Evolutionary conservation across 495 filamentous ascomycete species (phyloP).

Genomic region (Aspergillus carlsbadensis): DNA sequence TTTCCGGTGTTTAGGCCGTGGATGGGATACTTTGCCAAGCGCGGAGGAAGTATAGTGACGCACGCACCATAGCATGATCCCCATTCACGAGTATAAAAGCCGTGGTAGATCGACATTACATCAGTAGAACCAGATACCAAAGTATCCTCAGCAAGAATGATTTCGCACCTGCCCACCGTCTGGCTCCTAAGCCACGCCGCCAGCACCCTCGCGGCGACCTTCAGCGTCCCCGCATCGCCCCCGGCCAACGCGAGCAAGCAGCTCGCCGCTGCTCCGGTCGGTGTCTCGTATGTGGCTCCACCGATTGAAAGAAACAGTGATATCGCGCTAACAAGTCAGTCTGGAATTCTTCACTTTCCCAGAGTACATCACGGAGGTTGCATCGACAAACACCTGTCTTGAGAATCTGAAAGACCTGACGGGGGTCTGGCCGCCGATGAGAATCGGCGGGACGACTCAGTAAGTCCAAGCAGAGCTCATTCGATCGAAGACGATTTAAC

Average conservation of each 20-base stretch:
- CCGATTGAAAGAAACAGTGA: neutral
- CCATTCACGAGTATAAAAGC: no score
- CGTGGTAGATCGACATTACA: no score
- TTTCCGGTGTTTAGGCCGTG: no score
- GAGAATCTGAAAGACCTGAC: constrained; percentile 53
- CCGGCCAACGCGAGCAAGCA: constrained; percentile 9
- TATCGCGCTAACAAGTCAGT: constrained; percentile 16
- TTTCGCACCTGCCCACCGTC: neutral
- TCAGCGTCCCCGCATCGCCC: constrained; percentile 7
- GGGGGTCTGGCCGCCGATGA: constrained; percentile 55
- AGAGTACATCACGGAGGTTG: constrained; percentile 55
- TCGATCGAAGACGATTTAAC: neutral
- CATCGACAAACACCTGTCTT: constrained; percentile 53
- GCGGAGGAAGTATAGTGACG: no score
- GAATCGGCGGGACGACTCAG: constrained; percentile 62
- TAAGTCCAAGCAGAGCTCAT: constrained; percentile 9
- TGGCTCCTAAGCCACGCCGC: neutral
- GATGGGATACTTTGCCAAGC: no score
- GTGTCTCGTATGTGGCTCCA: constrained; percentile 46
- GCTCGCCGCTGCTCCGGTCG: constrained; percentile 39
- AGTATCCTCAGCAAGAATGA: neutral
- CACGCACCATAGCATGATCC: no score
- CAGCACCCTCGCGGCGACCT: neutral
- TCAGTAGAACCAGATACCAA: no score
- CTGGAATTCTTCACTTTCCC: constrained; percentile 63